Base-by-base conservation (phyloP, 2,329 filamentous ascomycete genomes). In the Simplicillium sp. region DNA sequence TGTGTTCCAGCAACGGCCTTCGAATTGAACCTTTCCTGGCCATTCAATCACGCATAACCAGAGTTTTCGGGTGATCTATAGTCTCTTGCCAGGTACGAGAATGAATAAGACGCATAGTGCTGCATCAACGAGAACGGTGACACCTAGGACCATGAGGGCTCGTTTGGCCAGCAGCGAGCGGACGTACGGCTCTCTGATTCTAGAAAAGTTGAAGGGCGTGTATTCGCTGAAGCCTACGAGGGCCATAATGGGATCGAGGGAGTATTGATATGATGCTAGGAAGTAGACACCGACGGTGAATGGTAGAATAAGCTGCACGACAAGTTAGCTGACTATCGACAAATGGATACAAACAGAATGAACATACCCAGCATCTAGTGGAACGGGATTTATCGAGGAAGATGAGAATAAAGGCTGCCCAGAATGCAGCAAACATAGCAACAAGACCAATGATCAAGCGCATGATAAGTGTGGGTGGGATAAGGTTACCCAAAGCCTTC, bases 401-500 rank as follows among this genome's bases (percentile, higher is more conserved):
- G 51, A 98, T 94, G 45, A 97, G 80, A 46, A 92, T 78, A 57
- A 96, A 98, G 1, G 81, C 87, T 4, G 87, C 78, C 94, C 94
- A 98, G 63, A 97, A 92, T 17, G 78, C 94, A 49, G 80, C 88
- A 60, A 95, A 95, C 68, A 98, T 82, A 48, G 84, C 77, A 37
- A 92, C 70, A 39, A 98, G 73, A 29, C 90, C 92, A 50, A 95
- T 60, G 36, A 94, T 87, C 39, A 97, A 69, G 40, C 92, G 77
- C 51, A 94, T 73, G 56, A 97, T 79, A 50, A 94, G 82, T 36
- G 87, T 94, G 13, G 90, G 80, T 3, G 90, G 92, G 20, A 98
- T 90, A 12, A 98, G 74, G 56, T 98, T 98, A 45, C 94, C 94
- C 17, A 98, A 72, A 3, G 92, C 92, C 66, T 97, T 97, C 66